Evolutionary conservation across 495 filamentous ascomycete genomes (phyloP).

Genomic region (Aspergillus baeticus): DNA sequence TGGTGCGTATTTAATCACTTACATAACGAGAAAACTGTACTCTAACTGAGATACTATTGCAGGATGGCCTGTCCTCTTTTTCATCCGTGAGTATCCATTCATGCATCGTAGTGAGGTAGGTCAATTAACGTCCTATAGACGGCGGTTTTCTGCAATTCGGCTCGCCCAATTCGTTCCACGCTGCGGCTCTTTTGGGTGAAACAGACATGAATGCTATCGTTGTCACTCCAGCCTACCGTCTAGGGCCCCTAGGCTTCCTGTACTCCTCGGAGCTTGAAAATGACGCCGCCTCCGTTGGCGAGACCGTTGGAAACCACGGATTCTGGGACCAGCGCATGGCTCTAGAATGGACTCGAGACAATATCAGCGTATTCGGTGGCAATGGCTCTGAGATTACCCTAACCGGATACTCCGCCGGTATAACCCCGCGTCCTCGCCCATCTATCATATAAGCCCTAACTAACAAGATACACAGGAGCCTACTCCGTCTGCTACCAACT

Average conservation of each 20-base stretch:
- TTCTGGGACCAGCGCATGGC: slow-evolving; percentile 66
- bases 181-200: slow-evolving; percentile 50
- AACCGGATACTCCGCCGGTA: slow-evolving; percentile 62
- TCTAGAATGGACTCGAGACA: slow-evolving; percentile 64
- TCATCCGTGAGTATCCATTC: slow-evolving; percentile 34
- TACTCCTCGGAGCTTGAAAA: slow-evolving; percentile 51
- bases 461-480: slow-evolving; percentile 42
- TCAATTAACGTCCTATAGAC: slow-evolving; percentile 28
- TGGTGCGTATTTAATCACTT: slow-evolving; percentile 18
- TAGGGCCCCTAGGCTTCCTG: slow-evolving; percentile 68
- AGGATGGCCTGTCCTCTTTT: slow-evolving; percentile 47
- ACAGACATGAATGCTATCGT: slow-evolving; percentile 52
- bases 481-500: slow-evolving; percentile 63
- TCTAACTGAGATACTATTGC: neutral
- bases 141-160: slow-evolving; percentile 61
- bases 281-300: slow-evolving; percentile 45
- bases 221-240: slow-evolving; percentile 67
- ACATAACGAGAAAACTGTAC: neutral
- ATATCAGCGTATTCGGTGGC: slow-evolving; percentile 61
- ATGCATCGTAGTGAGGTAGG: neutral
- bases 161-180: slow-evolving; percentile 43
- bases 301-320: slow-evolving; percentile 58
- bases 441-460: neutral
- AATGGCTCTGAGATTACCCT: slow-evolving; percentile 62
- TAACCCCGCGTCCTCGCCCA: neutral